Conservation (phyloP, 2,329 filamentous ascomycete genomes). For the Pseudopyricularia cyperi region DNA sequence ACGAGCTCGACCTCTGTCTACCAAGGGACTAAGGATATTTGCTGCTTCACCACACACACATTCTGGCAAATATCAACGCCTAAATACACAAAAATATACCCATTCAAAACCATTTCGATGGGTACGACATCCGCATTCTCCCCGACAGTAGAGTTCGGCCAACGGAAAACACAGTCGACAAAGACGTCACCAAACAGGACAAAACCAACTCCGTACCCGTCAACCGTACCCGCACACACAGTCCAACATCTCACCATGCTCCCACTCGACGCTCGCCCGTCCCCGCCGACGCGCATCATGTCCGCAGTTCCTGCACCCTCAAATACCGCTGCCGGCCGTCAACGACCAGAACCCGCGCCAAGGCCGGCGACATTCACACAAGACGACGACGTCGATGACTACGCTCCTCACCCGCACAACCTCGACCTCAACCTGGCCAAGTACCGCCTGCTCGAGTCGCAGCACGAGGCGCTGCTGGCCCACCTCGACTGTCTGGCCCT, state of each 20-base stretch:
- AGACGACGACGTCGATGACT: not conserved
- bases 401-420: slow-evolving; percentile 14
- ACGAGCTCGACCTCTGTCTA: no score
- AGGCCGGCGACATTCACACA: not conserved
- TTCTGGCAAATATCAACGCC: no score
- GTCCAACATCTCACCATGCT: not conserved
- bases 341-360: not conserved
- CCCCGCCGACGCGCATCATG: not conserved
- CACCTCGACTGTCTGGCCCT: slow-evolving; percentile 38
- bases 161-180: not conserved
- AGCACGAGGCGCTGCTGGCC: slow-evolving; percentile 38
- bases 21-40: no score
- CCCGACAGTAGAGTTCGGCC: not conserved
- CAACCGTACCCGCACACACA: not conserved
- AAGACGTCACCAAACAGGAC: not conserved
- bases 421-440: slow-evolving; percentile 38
- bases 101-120: not conserved
- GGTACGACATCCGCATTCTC: not conserved
- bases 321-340: not conserved
- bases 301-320: not conserved
- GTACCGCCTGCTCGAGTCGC: slow-evolving; percentile 38
- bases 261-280: not conserved
- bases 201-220: not conserved
- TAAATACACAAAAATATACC: not conserved
- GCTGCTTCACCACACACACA: no score